Conservation (phyloP, 1,284 basidiomycete genomes). For the Puccinia horiana region DNA sequence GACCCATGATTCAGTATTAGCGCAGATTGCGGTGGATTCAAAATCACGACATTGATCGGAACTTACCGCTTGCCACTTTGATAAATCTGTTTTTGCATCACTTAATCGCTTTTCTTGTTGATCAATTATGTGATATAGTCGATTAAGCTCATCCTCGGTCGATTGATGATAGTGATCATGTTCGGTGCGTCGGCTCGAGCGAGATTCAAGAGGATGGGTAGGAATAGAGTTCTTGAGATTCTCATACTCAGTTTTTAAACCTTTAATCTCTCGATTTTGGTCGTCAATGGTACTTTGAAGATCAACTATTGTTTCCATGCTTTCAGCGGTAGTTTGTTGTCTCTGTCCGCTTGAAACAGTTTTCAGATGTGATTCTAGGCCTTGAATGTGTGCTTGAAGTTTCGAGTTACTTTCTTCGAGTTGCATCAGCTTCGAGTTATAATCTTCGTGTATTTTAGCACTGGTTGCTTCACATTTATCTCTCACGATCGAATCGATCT, state of each 20-base stretch:
- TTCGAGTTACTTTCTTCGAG: slow-evolving; percentile 36
- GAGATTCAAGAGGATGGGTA: slow-evolving; percentile 17
- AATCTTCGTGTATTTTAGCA: slow-evolving; percentile 19
- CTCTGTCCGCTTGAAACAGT: slow-evolving; percentile 17
- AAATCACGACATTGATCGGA: neutral
- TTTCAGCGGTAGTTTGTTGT: slow-evolving; percentile 41
- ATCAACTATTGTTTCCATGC: slow-evolving; percentile 47
- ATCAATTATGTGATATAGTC: slow-evolving; percentile 43
- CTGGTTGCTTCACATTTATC: slow-evolving; percentile 14
- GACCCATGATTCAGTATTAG: neutral
- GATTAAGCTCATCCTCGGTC: slow-evolving; percentile 42
- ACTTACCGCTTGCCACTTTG: slow-evolving; percentile 50
- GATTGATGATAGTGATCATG: slow-evolving; percentile 44
- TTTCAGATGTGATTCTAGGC: slow-evolving; percentile 32
- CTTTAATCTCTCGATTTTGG: slow-evolving; percentile 34
- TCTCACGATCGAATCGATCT: slow-evolving; percentile 6
- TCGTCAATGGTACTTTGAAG: slow-evolving; percentile 47
- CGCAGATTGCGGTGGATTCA: neutral
- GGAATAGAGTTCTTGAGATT: neutral
- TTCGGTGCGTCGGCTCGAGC: neutral
- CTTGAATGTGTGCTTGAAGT: slow-evolving; percentile 24
- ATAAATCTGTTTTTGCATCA: slow-evolving; percentile 46
- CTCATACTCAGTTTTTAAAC: slow-evolving; percentile 14
- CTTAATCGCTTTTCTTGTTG: slow-evolving; percentile 46
- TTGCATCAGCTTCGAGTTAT: slow-evolving; percentile 24